phyloP scores from a whole-genome alignment of 805 yeast genomes.

The Wickerhamiella nectarea region DNA sequence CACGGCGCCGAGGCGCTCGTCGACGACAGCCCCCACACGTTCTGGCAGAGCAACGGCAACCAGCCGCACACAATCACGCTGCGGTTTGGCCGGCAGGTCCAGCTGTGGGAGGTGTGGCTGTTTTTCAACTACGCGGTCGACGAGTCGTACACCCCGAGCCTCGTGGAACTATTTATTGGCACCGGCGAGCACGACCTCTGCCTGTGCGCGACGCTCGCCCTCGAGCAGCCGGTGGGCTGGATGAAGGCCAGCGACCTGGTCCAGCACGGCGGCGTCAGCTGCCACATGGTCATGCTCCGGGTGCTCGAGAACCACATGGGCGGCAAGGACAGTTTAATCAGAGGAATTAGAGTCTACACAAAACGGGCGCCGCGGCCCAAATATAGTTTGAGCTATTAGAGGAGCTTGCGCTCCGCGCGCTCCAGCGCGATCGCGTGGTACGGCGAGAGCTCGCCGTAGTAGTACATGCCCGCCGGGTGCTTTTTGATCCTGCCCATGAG shows the following conservation, averaged over 20 bases:
- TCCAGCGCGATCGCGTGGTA: slow-evolving; percentile 12
- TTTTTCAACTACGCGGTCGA: slow-evolving; percentile 61
- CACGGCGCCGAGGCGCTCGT: slow-evolving; percentile 59
- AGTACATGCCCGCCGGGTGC: slow-evolving; percentile 22
- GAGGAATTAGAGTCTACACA: slow-evolving; percentile 33
- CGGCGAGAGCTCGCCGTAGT: slow-evolving; percentile 15
- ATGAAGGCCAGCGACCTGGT: slow-evolving; percentile 42
- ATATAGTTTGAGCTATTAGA: not conserved
- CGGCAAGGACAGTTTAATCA: slow-evolving; percentile 87
- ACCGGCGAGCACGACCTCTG: slow-evolving; percentile 64
- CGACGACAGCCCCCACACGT: slow-evolving; percentile 52
- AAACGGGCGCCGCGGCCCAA: not conserved
- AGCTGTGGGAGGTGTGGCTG: slow-evolving; percentile 51
- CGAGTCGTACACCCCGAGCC: slow-evolving; percentile 85
- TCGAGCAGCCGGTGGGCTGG: slow-evolving; percentile 70
- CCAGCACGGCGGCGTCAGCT: slow-evolving; percentile 39
- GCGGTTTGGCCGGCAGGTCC: slow-evolving; percentile 65
- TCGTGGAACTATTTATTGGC: slow-evolving; percentile 53
- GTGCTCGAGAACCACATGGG: slow-evolving; percentile 74
- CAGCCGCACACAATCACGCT: slow-evolving; percentile 76
- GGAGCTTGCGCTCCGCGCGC: slow-evolving; percentile 6
- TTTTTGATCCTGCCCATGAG: slow-evolving; percentile 20
- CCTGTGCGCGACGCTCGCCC: slow-evolving; percentile 46
- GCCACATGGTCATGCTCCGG: slow-evolving; percentile 50
- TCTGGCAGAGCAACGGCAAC: slow-evolving; percentile 92